Conservation (phyloP, 306 rosid genomes). For the Cicer cuneatum region DNA sequence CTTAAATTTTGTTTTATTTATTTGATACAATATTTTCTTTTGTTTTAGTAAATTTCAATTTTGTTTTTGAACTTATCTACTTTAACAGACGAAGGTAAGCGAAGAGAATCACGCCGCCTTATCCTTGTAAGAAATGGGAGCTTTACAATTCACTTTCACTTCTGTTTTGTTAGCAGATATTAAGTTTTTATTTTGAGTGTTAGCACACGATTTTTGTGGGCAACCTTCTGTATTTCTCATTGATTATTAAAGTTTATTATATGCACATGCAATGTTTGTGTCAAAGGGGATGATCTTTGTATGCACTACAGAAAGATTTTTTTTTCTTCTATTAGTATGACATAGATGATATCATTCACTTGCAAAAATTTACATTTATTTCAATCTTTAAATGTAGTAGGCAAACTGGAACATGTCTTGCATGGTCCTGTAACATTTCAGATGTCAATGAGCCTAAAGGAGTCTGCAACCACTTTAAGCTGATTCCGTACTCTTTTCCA, state of each 20-base stretch:
- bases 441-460: conserved; percentile 82
- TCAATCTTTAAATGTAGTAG: conserved; percentile 19
- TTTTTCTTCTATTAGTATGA: neutral
- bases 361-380: conserved; percentile 26
- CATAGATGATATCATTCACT: conserved; percentile 9
- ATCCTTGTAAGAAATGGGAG: neutral
- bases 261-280: conserved; percentile 14
- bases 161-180: neutral
- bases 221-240: neutral
- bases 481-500: conserved; percentile 79
- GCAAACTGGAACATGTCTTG: conserved; percentile 7
- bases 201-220: neutral
- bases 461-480: conserved; percentile 94
- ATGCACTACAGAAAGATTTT: neutral
- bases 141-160: neutral
- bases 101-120: neutral
- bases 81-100: neutral
- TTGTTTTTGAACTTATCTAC: conserved; percentile 12
- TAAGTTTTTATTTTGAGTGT: neutral
- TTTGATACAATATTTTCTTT: neutral
- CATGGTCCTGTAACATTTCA: conserved; percentile 40
- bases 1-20: neutral
- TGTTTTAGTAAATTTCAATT: conserved; percentile 15
- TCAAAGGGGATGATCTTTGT: neutral
- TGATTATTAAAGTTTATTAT: neutral